Evolutionary conservation across 2,329 filamentous ascomycete genomes (phyloP).

Genomic region (Ceratocystis albifundus): DNA sequence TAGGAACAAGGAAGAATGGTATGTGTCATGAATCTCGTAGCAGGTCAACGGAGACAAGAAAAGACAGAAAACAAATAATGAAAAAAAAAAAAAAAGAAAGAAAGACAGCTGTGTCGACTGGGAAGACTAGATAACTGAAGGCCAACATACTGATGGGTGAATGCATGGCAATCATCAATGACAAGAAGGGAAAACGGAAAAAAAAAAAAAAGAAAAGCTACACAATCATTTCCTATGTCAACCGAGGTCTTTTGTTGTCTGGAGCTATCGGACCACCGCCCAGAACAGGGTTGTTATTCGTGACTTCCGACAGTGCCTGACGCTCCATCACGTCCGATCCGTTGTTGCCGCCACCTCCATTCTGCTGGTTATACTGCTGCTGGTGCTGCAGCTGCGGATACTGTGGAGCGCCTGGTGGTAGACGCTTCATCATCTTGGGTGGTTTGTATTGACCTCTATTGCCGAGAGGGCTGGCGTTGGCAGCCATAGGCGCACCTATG

Average conservation of each 20-base stretch:
- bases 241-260: constrained; percentile 45
- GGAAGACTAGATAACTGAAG: too few species aligned
- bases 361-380: constrained; percentile 22
- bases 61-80: too few species aligned
- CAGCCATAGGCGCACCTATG: constrained; percentile 43
- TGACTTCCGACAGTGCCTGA: constrained; percentile 41
- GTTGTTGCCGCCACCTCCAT: not conserved
- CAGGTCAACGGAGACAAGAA: not conserved
- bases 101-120: too few species aligned
- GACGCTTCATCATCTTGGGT: constrained; percentile 45
- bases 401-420: constrained; percentile 29
- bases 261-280: constrained; percentile 27
- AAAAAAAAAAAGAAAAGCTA: not conserved
- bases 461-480: constrained; percentile 42
- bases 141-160: too few species aligned
- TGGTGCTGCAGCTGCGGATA: constrained; percentile 27
- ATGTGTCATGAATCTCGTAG: constrained; percentile 4
- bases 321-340: constrained; percentile 27
- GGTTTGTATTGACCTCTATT: constrained; percentile 50
- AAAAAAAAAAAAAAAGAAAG: too few species aligned
- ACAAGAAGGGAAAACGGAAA: not conserved
- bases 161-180: too few species aligned
- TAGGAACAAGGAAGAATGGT: not conserved
- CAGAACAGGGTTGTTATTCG: constrained; percentile 33
- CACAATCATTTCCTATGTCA: constrained; percentile 27